phyloP scores from a whole-genome alignment of 116 monocot species.

The Dioscorea cayenensis region DNA sequence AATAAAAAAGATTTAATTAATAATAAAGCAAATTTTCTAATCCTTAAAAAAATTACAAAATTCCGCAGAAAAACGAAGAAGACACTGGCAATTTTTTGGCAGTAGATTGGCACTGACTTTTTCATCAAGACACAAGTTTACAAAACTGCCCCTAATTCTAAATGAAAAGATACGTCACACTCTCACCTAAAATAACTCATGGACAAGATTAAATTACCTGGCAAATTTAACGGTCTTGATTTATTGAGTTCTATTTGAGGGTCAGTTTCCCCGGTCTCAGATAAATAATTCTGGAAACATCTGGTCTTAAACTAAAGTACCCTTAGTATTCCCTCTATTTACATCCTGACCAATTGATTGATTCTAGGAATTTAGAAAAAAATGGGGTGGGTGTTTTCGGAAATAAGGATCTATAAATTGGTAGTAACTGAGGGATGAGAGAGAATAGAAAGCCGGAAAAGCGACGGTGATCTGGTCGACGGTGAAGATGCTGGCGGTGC shows the following conservation, averaged over 20 bases:
- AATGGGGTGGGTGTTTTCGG: neutral
- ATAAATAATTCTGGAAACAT: neutral
- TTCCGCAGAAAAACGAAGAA: too few species aligned
- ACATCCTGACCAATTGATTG: neutral
- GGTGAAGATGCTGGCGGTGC: constrained; percentile 47
- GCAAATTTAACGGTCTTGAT: neutral
- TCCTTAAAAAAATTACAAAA: too few species aligned
- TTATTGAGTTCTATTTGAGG: neutral
- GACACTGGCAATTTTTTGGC: too few species aligned
- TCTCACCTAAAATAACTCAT: too few species aligned
- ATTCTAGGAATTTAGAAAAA: neutral
- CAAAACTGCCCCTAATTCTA: too few species aligned
- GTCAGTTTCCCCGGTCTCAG: neutral
- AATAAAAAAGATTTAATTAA: too few species aligned
- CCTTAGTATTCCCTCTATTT: neutral
- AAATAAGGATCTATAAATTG: neutral
- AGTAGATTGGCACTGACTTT: too few species aligned
- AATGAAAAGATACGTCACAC: too few species aligned
- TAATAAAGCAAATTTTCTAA: too few species aligned
- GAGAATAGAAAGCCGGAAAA: neutral
- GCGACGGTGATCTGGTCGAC: neutral
- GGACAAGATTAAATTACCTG: too few species aligned
- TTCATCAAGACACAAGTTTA: too few species aligned
- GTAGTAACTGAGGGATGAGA: neutral
- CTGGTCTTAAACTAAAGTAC: neutral